These are phyloP conservation scores for Isatis lusitanica DNA, from an alignment of 441 rosid species.

Conservation along the genomic window DNA sequence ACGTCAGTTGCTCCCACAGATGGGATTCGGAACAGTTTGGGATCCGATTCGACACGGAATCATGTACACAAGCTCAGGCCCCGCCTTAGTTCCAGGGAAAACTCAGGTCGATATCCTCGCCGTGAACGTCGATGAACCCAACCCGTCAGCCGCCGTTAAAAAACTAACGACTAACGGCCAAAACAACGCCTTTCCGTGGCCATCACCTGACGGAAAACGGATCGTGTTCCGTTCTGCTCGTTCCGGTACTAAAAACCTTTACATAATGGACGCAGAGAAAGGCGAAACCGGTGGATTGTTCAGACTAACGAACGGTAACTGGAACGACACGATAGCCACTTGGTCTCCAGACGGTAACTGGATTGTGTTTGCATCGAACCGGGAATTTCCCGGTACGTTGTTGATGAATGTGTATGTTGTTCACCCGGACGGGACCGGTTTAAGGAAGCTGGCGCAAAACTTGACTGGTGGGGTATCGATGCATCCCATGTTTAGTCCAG, in stretches of 20 bases:
- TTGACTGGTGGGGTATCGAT: slow-evolving; percentile 57
- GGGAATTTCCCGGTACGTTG: slow-evolving; percentile 61
- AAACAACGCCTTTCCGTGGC: slow-evolving; percentile 80
- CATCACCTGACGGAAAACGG: slow-evolving; percentile 80
- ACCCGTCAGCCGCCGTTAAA: slow-evolving; percentile 31
- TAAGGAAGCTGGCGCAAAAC: slow-evolving; percentile 60
- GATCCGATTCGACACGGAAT: slow-evolving; percentile 64
- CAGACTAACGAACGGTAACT: slow-evolving; percentile 61
- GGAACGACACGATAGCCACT: slow-evolving; percentile 77
- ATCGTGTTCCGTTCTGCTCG: slow-evolving; percentile 73
- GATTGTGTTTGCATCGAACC: slow-evolving; percentile 79
- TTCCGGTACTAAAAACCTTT: slow-evolving; percentile 72
- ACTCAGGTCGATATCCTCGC: slow-evolving; percentile 63
- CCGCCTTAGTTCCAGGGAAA: slow-evolving; percentile 54
- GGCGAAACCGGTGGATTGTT: slow-evolving; percentile 64
- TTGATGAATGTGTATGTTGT: slow-evolving; percentile 64
- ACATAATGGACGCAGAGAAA: slow-evolving; percentile 67
- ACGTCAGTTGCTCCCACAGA: slow-evolving; percentile 43
- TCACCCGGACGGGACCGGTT: slow-evolving; percentile 78
- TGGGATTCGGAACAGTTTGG: slow-evolving; percentile 73
- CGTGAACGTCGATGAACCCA: slow-evolving; percentile 46
- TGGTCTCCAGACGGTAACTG: slow-evolving; percentile 82
- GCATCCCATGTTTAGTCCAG: slow-evolving; percentile 82
- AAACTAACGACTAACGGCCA: slow-evolving; percentile 61
- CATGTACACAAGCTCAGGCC: slow-evolving; percentile 69